Evolutionary conservation across 345 rosid species (phyloP).

Genomic region (Anacardium occidentale): DNA sequence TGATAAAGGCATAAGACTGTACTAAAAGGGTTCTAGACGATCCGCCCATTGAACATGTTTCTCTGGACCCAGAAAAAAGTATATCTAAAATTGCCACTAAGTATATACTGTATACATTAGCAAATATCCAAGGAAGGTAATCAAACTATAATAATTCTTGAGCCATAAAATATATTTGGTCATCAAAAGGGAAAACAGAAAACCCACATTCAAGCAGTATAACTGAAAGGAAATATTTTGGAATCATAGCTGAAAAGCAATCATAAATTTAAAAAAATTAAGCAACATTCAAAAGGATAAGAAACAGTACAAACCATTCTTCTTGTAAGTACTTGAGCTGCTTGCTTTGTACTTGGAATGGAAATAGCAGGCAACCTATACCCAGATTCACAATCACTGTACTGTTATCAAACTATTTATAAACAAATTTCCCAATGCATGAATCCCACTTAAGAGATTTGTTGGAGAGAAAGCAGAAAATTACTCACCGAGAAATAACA

Average conservation of each 20-base stretch:
- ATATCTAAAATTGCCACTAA: slow-evolving; percentile 26
- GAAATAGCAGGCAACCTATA: slow-evolving; percentile 70
- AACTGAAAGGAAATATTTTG: not conserved
- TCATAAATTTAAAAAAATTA: not conserved
- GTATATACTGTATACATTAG: slow-evolving; percentile 18
- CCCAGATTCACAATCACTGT: not conserved
- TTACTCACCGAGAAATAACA: slow-evolving; percentile 80
- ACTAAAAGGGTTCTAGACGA: not conserved
- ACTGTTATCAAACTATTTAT: not conserved
- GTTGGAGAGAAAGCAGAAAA: not conserved
- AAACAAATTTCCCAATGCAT: not conserved
- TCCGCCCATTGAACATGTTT: slow-evolving; percentile 25
- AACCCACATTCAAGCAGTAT: not conserved
- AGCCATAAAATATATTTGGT: not conserved
- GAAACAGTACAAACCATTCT: slow-evolving; percentile 50
- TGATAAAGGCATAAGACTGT: not conserved
- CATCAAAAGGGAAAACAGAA: not conserved
- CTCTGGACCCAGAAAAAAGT: slow-evolving; percentile 23
- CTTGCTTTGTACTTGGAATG: slow-evolving; percentile 76
- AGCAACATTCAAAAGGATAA: slow-evolving; percentile 4
- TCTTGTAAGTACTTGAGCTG: slow-evolving; percentile 66
- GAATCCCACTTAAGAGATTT: not conserved
- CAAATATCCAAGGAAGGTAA: not conserved
- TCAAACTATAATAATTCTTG: not conserved
- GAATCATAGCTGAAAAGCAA: not conserved